Conservation (phyloP, 2,329 filamentous ascomycete genomes). For the Xylaria polymorpha region DNA sequence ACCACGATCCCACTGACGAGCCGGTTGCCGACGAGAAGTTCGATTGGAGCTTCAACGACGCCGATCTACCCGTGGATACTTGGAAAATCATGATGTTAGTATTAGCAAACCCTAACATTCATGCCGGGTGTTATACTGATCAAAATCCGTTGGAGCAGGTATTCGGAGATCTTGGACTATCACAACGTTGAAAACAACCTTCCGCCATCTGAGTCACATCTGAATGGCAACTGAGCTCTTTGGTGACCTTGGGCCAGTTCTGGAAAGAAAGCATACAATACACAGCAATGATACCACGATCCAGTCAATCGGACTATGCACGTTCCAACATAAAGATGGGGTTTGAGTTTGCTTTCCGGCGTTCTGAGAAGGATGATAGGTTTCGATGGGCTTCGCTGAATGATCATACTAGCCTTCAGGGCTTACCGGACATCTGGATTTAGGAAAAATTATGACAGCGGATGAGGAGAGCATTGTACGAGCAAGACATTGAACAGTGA, state of each 20-base stretch:
- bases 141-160: constrained; percentile 67
- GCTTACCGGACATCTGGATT: constrained; percentile 33
- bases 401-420: constrained; percentile 35
- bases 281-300: constrained; percentile 43
- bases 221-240: constrained; percentile 51
- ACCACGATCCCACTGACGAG: constrained; percentile 97
- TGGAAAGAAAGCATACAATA: constrained; percentile 39
- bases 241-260: constrained; percentile 34
- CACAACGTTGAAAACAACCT: constrained; percentile 82
- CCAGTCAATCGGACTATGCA: constrained; percentile 37
- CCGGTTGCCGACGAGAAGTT: constrained; percentile 97
- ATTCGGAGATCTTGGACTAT: constrained; percentile 98
- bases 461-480: constrained; percentile 25
- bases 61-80: constrained; percentile 96
- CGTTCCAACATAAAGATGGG: constrained; percentile 40
- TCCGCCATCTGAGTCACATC: constrained; percentile 55
- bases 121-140: constrained; percentile 39
- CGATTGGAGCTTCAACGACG: constrained; percentile 99
- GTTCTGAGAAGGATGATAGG: constrained; percentile 47
- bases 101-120: background rate
- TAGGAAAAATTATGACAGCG: constrained; percentile 25
- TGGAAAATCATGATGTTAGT: constrained; percentile 99
- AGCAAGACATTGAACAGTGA: constrained; percentile 25
- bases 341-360: constrained; percentile 44
- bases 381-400: constrained; percentile 40